Evolutionary conservation across 2,329 filamentous ascomycete species (phyloP).

Genomic region (Lachnellula occidentalis): DNA sequence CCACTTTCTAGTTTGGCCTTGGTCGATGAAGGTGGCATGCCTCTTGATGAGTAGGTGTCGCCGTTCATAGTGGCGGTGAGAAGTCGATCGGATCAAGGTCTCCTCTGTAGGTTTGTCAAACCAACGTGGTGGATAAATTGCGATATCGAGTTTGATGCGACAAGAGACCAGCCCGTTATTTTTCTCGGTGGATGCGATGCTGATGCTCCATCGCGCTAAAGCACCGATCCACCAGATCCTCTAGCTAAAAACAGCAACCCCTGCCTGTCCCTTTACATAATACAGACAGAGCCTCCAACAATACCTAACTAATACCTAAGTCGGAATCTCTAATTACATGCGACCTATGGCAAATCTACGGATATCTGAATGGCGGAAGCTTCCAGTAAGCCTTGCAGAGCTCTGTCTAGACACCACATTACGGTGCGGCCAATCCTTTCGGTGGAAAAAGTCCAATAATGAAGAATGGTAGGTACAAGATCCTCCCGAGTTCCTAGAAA

Average conservation of each 20-base stretch:
- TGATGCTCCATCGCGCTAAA: not conserved
- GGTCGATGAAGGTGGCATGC: constrained; percentile 39
- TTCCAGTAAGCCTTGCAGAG: constrained; percentile 77
- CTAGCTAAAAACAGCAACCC: no score
- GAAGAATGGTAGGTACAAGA: constrained; percentile 65
- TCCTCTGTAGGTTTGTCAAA: not conserved
- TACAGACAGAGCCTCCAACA: not conserved
- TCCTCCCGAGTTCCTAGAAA: constrained; percentile 2
- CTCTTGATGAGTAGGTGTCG: constrained; percentile 74
- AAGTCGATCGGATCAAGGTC: not conserved
- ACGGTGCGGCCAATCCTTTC: constrained; percentile 92
- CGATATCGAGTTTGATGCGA: no score
- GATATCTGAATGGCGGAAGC: constrained; percentile 76
- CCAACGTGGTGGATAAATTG: not conserved
- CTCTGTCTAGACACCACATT: constrained; percentile 92
- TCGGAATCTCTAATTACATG: not conserved
- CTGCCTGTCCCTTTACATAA: no score
- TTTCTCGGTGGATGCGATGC: not conserved
- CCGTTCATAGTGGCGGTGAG: constrained; percentile 64
- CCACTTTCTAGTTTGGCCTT: constrained; percentile 22
- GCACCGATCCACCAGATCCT: not conserved
- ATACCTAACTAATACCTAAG: not conserved
- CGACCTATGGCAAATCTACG: constrained; percentile 32
- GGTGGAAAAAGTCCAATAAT: constrained; percentile 80
- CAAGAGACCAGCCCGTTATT: not conserved